Evolutionary conservation across 2,329 filamentous ascomycete genomes (phyloP), one percentile per base, ranked within the genome.

Genomic region (Trichoderma cornu-damae): DNA sequence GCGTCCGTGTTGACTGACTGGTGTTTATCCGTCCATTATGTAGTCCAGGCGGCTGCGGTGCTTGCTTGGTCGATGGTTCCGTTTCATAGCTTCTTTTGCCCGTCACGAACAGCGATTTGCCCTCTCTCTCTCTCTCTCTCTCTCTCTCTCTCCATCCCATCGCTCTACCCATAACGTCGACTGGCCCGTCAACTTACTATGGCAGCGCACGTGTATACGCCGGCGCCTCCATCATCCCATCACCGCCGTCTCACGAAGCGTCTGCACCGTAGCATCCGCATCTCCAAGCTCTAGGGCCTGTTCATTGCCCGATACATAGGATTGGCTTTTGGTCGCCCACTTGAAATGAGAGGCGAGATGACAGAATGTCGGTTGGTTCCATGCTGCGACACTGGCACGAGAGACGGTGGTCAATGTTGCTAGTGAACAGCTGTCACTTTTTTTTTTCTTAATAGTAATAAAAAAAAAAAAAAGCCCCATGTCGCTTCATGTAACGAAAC

Each of bases 1-100:
- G 49, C 34, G 20, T 54, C 24, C 55, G 47, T 26, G 48, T 28
- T 22, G n/a, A 24, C n/a, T 43, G 37, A 28, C 26, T 40, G 51
- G n/a, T 35, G n/a, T 44, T 54, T 55, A 55, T 35, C 40, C 40
- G 51, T 44, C 42, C 16, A 50, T n/a, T n/a, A n/a, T n/a, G n/a
- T 37, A 26, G 42, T 20, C 42, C 51, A 22, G 44, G 42, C 26
- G 20, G 46, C 38, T 30, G 46, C 46, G 52, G 35, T 18, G 52
- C 32, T 47, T 34, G 35, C 24, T 22, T 46, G 42, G 42, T 55
- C 51, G 51, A 55, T 55, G 42, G 6, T 20, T 26, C 28, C 32
- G n/a, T n/a, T n/a, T n/a, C n/a, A n/a, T n/a, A n/a, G n/a, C n/a
- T n/a, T n/a, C n/a, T n/a, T n/a, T n/a, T n/a, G n/a, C n/a, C n/a